These are phyloP conservation scores for Penicillium olsonii DNA, from an alignment of 2,329 filamentous ascomycete species.

Conservation along the genomic window DNA sequence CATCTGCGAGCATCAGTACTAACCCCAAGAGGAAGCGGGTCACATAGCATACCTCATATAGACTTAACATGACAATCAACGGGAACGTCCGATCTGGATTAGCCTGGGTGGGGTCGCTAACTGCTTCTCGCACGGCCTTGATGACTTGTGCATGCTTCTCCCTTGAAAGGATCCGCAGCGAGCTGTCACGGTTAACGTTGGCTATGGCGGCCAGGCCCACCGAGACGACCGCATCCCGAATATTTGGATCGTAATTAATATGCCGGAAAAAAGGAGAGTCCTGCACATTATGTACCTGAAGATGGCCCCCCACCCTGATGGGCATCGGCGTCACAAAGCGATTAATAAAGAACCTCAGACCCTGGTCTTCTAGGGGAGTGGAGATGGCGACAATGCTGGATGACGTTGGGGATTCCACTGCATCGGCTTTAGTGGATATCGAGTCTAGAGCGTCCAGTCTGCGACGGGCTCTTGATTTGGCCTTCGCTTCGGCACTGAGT, in stretches of 20 bases:
- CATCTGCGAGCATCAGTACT: slow-evolving; percentile 16
- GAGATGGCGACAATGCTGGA: slow-evolving; percentile 8
- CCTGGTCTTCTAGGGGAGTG: slow-evolving; percentile 21
- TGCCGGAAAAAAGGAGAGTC: slow-evolving; percentile 5
- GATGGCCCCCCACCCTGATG: background rate
- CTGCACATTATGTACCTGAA: background rate
- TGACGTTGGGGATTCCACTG: background rate
- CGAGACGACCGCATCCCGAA: slow-evolving; percentile 25
- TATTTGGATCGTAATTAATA: slow-evolving; percentile 7
- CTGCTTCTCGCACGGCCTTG: slow-evolving; percentile 15
- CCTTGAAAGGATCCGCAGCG: slow-evolving; percentile 16
- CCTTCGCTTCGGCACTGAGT: slow-evolving; percentile 23
- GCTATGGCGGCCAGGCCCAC: slow-evolving; percentile 28
- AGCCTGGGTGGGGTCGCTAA: slow-evolving; percentile 15
- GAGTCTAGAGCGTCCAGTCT: slow-evolving; percentile 5
- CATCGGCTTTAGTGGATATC: background rate
- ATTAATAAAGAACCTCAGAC: slow-evolving; percentile 25
- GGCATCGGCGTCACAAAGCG: slow-evolving; percentile 20
- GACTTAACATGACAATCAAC: slow-evolving; percentile 23
- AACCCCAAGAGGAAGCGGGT: background rate
- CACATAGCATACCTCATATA: slow-evolving; percentile 23
- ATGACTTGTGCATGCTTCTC: slow-evolving; percentile 24
- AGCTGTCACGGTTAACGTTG: slow-evolving; percentile 24
- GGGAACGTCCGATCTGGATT: slow-evolving; percentile 17
- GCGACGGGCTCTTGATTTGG: slow-evolving; percentile 18